Evolutionary conservation across 345 rosid genomes (phyloP), one percentile per base, ranked within the genome.

Genomic region (Draba incana): DNA sequence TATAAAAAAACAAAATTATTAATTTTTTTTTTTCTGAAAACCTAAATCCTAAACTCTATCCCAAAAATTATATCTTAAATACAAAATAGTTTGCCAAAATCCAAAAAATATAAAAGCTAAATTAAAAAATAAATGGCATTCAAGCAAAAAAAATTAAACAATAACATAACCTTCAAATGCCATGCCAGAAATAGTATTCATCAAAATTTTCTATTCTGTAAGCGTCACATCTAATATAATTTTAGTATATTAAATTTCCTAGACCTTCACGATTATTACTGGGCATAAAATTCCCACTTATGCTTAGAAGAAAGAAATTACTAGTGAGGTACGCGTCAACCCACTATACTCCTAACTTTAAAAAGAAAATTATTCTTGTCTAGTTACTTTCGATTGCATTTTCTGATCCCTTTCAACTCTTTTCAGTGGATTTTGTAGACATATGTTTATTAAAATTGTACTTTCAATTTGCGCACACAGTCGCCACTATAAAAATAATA

Each of bases 281-380:
- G 57, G 64, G 16, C 73, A 10, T 0, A 68, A 68, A 7, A 49
- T 12, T 57, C 58, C 16, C 20, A 38, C 13, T 13, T 6, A 27
- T 58, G 23, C 31, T 49, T 3, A 56, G 38, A 54, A 11, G 37
- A 55, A 12, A 31, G 31, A 69, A 25, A 50, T 45, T 52, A 15
- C 9, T 62, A 44, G 75, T 62, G 75, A 31, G 45, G 37, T 70
- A 51, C 62, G 52, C 33, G 62, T 70, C 75, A 20, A 53, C 75
- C 67, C 75, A 70, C 75, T 53, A 44, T 20, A 41, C 30, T 70
- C n/a, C 13, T 28, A 42, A 20, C 45, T 50, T 58, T 37, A n/a
- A 45, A 54, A 30, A 54, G 43, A 30, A 35, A 15, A 16, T 8
- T 52, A n/a, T 70, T 52, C 13, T 15, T 70, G 65, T 62, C 62